These are phyloP conservation scores for Hygrocybe punicea DNA, from an alignment of 768 basidiomycete species.

Conservation along the genomic window DNA sequence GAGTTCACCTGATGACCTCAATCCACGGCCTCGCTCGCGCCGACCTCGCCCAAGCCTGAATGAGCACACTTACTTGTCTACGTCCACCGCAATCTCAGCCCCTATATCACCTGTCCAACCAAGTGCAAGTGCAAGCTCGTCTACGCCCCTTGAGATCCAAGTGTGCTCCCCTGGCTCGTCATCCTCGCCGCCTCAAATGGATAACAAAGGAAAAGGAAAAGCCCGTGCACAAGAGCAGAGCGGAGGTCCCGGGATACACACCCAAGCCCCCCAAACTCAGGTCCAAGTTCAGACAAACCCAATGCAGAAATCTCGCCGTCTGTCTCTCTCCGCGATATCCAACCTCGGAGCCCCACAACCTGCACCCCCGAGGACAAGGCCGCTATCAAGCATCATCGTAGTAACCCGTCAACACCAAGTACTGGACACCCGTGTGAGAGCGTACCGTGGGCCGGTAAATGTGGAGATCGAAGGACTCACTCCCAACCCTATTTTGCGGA, in stretches of 20 bases:
- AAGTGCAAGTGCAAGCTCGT: not conserved
- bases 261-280: not conserved
- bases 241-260: too few species aligned
- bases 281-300: not conserved
- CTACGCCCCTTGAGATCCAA: not conserved
- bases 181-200: not conserved
- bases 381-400: not conserved
- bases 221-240: not conserved
- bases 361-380: constrained; percentile 4
- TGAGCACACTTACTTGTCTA: constrained; percentile 17
- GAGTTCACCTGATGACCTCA: not conserved
- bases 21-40: constrained; percentile 8
- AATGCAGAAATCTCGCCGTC: constrained; percentile 20
- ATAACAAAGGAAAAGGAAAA: constrained; percentile 1
- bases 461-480: constrained; percentile 2
- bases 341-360: constrained; percentile 13
- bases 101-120: not conserved
- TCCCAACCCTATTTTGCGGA: not conserved
- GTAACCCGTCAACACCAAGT: not conserved
- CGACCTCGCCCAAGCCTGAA: constrained; percentile 18
- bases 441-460: not conserved
- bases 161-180: not conserved
- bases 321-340: constrained; percentile 33
- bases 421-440: not conserved
- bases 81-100: not conserved